Conservation (phyloP, 495 filamentous ascomycete genomes). For the Penicillium lividum region DNA sequence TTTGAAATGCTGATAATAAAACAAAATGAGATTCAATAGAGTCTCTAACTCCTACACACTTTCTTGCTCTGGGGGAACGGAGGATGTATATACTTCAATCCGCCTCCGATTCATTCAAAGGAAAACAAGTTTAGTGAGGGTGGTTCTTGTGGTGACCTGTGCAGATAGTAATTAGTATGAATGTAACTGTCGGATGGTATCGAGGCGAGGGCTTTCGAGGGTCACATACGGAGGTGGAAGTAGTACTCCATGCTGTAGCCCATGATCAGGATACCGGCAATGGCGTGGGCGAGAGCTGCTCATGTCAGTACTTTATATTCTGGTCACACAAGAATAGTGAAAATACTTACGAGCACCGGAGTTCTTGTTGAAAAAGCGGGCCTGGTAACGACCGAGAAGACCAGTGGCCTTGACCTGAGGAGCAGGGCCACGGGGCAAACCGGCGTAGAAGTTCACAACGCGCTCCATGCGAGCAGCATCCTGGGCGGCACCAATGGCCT, state of each 20-base stretch:
- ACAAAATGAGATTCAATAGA: slow-evolving; percentile 29
- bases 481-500: slow-evolving; percentile 89
- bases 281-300: slow-evolving; percentile 82
- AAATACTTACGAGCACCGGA: slow-evolving; percentile 77
- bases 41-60: slow-evolving; percentile 36
- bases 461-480: slow-evolving; percentile 96
- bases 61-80: slow-evolving; percentile 27
- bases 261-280: slow-evolving; percentile 69
- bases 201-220: background rate
- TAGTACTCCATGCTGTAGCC: slow-evolving; percentile 98
- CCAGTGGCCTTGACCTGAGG: slow-evolving; percentile 78
- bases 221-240: slow-evolving; percentile 92
- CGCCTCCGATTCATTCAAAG: slow-evolving; percentile 26
- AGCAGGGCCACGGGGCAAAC: slow-evolving; percentile 86
- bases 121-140: slow-evolving; percentile 69
- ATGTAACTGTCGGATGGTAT: background rate
- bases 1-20: slow-evolving; percentile 20
- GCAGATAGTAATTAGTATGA: slow-evolving; percentile 19
- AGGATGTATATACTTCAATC: slow-evolving; percentile 46
- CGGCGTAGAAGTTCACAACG: slow-evolving; percentile 97
- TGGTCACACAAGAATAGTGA: background rate
- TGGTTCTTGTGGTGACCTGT: slow-evolving; percentile 99
- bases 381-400: slow-evolving; percentile 83
- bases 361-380: slow-evolving; percentile 87
- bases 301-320: slow-evolving; percentile 20